Conservation (phyloP, 2,329 filamentous ascomycete species). For the Lasiodiplodia sp. region DNA sequence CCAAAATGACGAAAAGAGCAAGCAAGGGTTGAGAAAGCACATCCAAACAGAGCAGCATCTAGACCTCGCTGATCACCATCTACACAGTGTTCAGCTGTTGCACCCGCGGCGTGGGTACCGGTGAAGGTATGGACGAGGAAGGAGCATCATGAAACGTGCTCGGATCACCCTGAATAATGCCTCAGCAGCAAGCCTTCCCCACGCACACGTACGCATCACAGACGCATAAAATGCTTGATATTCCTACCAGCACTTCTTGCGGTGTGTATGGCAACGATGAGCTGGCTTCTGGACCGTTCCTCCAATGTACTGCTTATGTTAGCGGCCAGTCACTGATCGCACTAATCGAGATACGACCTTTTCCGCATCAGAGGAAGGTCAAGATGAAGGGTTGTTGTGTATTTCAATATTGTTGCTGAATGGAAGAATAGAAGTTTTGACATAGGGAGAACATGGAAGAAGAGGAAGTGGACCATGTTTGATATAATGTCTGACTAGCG, state of each 20-base stretch:
- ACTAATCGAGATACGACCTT: not conserved
- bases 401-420: not conserved
- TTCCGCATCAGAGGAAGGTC: not conserved
- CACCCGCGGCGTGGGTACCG: not conserved
- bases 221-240: not conserved
- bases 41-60: not conserved
- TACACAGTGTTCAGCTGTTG: not conserved
- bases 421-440: not conserved
- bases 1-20: not conserved
- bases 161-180: slow-evolving; percentile 20
- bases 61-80: not conserved
- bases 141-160: slow-evolving; percentile 24
- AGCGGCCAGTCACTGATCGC: not conserved
- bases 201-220: not conserved
- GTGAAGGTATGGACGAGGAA: not conserved
- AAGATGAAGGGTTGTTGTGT: not conserved
- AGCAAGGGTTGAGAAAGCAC: too few relatives aligned
- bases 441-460: not conserved
- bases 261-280: not conserved
- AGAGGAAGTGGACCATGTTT: not conserved
- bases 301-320: not conserved
- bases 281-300: not conserved
- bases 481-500: slow-evolving; percentile 11
- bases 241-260: not conserved
- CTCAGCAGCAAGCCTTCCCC: not conserved